phyloP scores from a whole-genome alignment of 495 filamentous ascomycete genomes.

The Tuber magnatum region DNA sequence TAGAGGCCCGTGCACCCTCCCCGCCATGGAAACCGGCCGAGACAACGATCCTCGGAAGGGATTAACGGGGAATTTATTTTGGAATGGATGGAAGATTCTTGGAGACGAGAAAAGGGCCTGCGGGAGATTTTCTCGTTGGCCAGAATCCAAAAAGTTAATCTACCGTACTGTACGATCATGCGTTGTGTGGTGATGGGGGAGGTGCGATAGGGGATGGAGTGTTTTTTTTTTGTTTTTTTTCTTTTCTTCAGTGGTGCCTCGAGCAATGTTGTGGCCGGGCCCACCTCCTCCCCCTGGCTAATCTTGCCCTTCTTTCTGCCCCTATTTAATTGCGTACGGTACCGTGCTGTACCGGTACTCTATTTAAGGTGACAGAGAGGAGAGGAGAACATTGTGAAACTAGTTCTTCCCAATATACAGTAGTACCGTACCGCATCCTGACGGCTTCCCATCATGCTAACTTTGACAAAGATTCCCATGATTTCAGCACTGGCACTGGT shows the following conservation, averaged over 20 bases:
- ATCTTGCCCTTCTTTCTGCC: background rate
- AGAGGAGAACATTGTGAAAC: background rate
- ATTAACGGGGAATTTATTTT: background rate
- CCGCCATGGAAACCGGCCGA: background rate
- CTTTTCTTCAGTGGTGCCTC: background rate
- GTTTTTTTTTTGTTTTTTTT: background rate
- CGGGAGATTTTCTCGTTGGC: background rate
- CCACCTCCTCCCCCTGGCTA: background rate
- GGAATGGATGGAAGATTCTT: slow-evolving; percentile 3
- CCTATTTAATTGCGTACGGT: background rate
- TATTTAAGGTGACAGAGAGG: background rate
- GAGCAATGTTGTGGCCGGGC: background rate
- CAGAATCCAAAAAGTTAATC: background rate
- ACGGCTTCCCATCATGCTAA: background rate
- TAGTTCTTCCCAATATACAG: background rate
- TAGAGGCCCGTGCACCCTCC: background rate
- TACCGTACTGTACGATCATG: background rate
- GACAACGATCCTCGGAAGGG: slow-evolving; percentile 1
- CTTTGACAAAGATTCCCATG: background rate
- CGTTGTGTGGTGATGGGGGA: background rate
- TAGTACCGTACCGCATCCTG: background rate
- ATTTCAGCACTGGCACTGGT: background rate
- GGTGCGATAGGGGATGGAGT: background rate
- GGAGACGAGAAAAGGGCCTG: background rate
- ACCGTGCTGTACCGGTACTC: too few relatives aligned